Conservation (phyloP, 352 stramenopile species). For the Globisporangium carolinianum region DNA sequence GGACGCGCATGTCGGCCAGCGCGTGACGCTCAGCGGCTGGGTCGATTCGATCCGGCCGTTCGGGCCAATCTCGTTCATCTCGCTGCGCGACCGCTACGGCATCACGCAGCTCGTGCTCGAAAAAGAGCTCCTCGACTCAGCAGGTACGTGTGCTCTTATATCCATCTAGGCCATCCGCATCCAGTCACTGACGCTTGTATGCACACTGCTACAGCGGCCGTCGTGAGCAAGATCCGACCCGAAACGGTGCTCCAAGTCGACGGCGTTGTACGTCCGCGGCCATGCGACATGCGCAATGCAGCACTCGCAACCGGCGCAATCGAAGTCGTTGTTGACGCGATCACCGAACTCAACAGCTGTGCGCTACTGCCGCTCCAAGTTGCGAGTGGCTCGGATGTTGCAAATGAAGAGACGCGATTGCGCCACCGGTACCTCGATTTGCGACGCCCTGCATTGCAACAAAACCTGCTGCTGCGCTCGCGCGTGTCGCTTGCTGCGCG, state of each 20-base stretch:
- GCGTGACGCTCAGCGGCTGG: slow-evolving; percentile 74
- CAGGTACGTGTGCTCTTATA: slow-evolving; percentile 15
- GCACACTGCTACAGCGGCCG: slow-evolving; percentile 13
- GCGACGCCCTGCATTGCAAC: slow-evolving; percentile 60
- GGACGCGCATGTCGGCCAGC: slow-evolving; percentile 31
- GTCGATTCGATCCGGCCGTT: slow-evolving; percentile 72
- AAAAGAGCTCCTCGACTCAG: slow-evolving; percentile 38
- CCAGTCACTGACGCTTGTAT: no score
- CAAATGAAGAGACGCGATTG: slow-evolving; percentile 71
- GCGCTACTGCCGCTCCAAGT: slow-evolving; percentile 59
- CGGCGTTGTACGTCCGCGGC: slow-evolving; percentile 49
- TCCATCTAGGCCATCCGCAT: background rate
- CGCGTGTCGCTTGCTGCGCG: slow-evolving; percentile 61
- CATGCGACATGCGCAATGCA: slow-evolving; percentile 59
- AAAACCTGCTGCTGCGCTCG: slow-evolving; percentile 75
- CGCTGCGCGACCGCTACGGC: slow-evolving; percentile 71
- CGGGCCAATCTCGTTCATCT: slow-evolving; percentile 76
- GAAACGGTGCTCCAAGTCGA: slow-evolving; percentile 67
- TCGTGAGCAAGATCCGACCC: slow-evolving; percentile 50
- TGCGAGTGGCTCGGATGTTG: slow-evolving; percentile 37
- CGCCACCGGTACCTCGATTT: slow-evolving; percentile 79
- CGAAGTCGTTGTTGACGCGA: slow-evolving; percentile 61
- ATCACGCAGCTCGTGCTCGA: slow-evolving; percentile 78
- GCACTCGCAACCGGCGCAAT: slow-evolving; percentile 66
- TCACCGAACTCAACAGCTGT: slow-evolving; percentile 59